These are phyloP conservation scores for Lasiosphaeriaceae sp. DNA, from an alignment of 495 filamentous ascomycete genomes.

Conservation along the genomic window DNA sequence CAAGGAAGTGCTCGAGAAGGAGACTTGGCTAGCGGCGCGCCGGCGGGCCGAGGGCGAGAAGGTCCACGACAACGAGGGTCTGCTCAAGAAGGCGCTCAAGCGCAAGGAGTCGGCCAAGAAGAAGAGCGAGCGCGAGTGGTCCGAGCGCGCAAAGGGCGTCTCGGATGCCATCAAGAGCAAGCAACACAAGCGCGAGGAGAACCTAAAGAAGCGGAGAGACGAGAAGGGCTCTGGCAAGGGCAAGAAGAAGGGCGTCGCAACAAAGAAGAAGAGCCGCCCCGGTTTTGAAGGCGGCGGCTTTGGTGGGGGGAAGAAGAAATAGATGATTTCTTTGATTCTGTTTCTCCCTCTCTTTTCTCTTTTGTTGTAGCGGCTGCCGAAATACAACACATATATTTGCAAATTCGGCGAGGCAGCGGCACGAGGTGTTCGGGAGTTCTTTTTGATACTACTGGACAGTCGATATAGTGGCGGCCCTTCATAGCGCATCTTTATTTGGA, in stretches of 20 bases:
- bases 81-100: conserved; percentile 94
- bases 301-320: conserved; percentile 47
- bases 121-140: conserved; percentile 89
- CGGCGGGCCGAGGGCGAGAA: conserved; percentile 87
- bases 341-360: no score
- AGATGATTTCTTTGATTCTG: no score
- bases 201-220: conserved; percentile 79
- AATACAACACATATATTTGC: no score
- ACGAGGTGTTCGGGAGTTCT: no score
- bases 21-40: conserved; percentile 86
- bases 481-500: no score
- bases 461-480: no score
- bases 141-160: conserved; percentile 71
- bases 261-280: conserved; percentile 59
- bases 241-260: conserved; percentile 57
- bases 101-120: conserved; percentile 84
- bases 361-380: no score
- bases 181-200: conserved; percentile 85
- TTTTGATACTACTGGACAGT: no score
- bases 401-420: no score
- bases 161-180: conserved; percentile 69
- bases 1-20: conserved; percentile 84
- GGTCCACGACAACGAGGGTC: conserved; percentile 78
- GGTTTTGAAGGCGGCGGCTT: conserved; percentile 89
- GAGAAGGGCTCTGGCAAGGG: conserved; percentile 60